Conservation (phyloP, 768 basidiomycete species). For the Basidioascus undulatus region DNA sequence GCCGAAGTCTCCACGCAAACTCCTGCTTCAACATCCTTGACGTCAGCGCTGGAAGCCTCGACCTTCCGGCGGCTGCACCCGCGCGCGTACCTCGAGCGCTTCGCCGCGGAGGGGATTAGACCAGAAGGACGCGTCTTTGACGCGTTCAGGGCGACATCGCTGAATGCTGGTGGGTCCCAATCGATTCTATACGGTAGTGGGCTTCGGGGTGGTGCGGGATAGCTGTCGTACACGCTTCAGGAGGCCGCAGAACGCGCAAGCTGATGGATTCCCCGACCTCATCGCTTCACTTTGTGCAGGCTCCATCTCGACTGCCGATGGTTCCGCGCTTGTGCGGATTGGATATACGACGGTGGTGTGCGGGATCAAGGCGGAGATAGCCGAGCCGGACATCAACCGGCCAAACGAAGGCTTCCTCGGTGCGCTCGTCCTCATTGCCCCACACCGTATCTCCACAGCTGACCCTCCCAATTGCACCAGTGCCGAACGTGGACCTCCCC, state of each 20-base stretch:
- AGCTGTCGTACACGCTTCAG: background rate
- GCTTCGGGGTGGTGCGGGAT: background rate
- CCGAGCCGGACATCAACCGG: conserved; percentile 58
- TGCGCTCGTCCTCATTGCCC: conserved; percentile 18
- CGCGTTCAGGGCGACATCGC: conserved; percentile 46
- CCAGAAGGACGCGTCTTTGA: conserved; percentile 56
- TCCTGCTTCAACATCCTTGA: too few species aligned
- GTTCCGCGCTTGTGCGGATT: conserved; percentile 69
- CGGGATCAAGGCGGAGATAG: conserved; percentile 85
- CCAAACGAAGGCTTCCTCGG: conserved; percentile 64
- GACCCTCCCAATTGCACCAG: conserved; percentile 20
- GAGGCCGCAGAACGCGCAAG: background rate
- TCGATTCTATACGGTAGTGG: background rate
- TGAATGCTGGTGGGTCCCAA: conserved; percentile 52
- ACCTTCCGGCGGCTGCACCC: conserved; percentile 81
- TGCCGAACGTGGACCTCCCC: conserved; percentile 84
- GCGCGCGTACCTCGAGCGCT: conserved; percentile 60
- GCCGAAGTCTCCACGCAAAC: too few species aligned
- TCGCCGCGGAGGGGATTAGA: conserved; percentile 47
- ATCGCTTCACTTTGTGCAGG: conserved; percentile 24
- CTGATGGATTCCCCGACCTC: too few species aligned
- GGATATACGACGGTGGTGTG: conserved; percentile 90
- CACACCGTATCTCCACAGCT: background rate
- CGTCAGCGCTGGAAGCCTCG: too few species aligned
- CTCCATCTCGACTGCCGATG: conserved; percentile 80